Evolutionary conservation across 352 stramenopile species (phyloP).

Genomic region (Phytophthora palmivora): DNA sequence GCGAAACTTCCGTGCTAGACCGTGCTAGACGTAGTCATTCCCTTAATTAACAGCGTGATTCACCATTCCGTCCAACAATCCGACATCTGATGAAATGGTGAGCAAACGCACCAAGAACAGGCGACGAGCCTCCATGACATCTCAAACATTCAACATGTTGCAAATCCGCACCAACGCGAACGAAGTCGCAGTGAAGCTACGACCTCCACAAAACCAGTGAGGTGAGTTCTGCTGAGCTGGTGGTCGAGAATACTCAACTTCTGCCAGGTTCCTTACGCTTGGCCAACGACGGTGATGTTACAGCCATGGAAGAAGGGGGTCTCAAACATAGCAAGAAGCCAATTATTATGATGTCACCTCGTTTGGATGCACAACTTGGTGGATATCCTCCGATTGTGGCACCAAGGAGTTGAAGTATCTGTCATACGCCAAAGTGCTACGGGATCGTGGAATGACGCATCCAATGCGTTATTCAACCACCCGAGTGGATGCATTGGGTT

Average conservation of each 20-base stretch:
- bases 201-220: constrained; percentile 34
- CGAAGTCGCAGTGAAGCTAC: constrained; percentile 22
- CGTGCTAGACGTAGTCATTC: not conserved
- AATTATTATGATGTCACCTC: constrained; percentile 38
- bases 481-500: constrained; percentile 57
- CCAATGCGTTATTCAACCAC: constrained; percentile 79
- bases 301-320: constrained; percentile 31
- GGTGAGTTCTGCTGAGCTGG: constrained; percentile 28
- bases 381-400: constrained; percentile 83
- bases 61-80: constrained; percentile 6
- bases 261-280: constrained; percentile 4
- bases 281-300: constrained; percentile 18
- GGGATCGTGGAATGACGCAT: constrained; percentile 73
- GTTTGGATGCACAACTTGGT: constrained; percentile 67
- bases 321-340: constrained; percentile 21
- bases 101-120: constrained; percentile 38
- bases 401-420: constrained; percentile 80
- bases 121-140: constrained; percentile 18
- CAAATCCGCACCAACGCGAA: constrained; percentile 5
- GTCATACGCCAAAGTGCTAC: constrained; percentile 77
- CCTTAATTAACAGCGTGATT: not conserved
- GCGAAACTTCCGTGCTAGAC: constrained; percentile 15
- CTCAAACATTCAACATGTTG: constrained; percentile 10
- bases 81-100: constrained; percentile 25
- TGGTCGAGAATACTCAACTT: constrained; percentile 24